A percentile compares a stretch with the other conserved stretches of the same genome.
Evolutionary conservation across 805 yeast species (phyloP).

Genomic region (Starmera amethionina): DNA sequence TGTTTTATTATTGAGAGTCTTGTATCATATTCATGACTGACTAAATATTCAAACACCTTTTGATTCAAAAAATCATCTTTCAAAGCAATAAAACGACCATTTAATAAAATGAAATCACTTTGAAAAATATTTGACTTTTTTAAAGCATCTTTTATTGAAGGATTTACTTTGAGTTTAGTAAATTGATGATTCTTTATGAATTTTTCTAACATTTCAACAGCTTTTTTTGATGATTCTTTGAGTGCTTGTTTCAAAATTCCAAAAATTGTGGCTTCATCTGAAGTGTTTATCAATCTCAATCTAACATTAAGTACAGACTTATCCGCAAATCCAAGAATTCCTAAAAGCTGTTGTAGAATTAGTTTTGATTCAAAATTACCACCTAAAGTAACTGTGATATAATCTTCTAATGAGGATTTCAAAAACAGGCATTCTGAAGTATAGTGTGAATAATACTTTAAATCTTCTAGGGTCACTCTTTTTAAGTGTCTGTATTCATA

Average conservation of each 20-base stretch:
- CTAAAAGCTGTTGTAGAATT: slow-evolving; percentile 34
- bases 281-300: slow-evolving; percentile 26
- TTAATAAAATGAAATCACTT: slow-evolving; percentile 33
- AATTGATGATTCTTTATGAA: slow-evolving; percentile 6
- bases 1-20: slow-evolving; percentile 29
- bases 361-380: slow-evolving; percentile 40
- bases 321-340: slow-evolving; percentile 21
- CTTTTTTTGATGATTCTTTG: slow-evolving; percentile 7
- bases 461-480: slow-evolving; percentile 5
- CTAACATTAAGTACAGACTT: slow-evolving; percentile 22
- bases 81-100: slow-evolving; percentile 42
- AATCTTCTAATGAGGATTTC: slow-evolving; percentile 12
- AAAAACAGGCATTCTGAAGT: slow-evolving; percentile 13
- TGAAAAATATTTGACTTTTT: slow-evolving; percentile 23
- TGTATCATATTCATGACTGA: slow-evolving; percentile 37
- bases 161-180: slow-evolving; percentile 4
- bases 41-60: slow-evolving; percentile 26
- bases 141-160: slow-evolving; percentile 14
- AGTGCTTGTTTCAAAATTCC: slow-evolving; percentile 11
- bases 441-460: slow-evolving; percentile 5
- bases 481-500: slow-evolving; percentile 20
- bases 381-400: slow-evolving; percentile 39
- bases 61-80: slow-evolving; percentile 16
- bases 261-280: slow-evolving; percentile 9
- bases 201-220: slow-evolving; percentile 6